phyloP scores from a whole-genome alignment of 768 basidiomycete species.

The Ramaria sp. region DNA sequence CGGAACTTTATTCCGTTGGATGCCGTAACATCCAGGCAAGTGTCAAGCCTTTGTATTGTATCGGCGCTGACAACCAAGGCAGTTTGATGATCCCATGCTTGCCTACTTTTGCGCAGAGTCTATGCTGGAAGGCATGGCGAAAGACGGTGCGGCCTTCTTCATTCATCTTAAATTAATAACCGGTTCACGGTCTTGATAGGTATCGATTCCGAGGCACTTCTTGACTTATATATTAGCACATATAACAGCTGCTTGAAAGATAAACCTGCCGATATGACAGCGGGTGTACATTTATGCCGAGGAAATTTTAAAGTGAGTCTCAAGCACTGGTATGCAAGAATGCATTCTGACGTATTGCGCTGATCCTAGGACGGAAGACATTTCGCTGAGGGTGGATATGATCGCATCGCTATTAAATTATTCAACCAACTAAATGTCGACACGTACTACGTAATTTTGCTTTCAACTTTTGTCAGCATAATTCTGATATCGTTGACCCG shows the following conservation, averaged over 20 bases:
- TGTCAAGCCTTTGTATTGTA: conserved; percentile 15
- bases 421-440: conserved; percentile 53
- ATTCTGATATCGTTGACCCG: not conserved
- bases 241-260: conserved; percentile 37
- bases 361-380: conserved; percentile 25
- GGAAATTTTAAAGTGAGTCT: conserved; percentile 19
- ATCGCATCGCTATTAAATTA: conserved; percentile 23
- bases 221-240: conserved; percentile 55
- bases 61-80: conserved; percentile 22
- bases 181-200: not conserved
- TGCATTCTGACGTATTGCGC: not conserved
- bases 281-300: conserved; percentile 52
- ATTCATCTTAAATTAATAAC: not conserved
- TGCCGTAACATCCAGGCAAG: conserved; percentile 20
- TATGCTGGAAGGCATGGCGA: conserved; percentile 45
- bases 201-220: conserved; percentile 48
- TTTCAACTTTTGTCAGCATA: not conserved
- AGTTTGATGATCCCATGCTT: conserved; percentile 37
- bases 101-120: conserved; percentile 56
- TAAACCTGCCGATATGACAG: conserved; percentile 41
- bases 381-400: conserved; percentile 43
- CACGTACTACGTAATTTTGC: conserved; percentile 24
- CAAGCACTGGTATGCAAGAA: not conserved
- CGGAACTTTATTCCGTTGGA: conserved; percentile 33
- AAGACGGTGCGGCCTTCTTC: conserved; percentile 26